A percentile compares a stretch with the other conserved stretches of the same genome.
Evolutionary conservation across 495 filamentous ascomycete species (phyloP).

Genomic region (Penicillium desertorum): DNA sequence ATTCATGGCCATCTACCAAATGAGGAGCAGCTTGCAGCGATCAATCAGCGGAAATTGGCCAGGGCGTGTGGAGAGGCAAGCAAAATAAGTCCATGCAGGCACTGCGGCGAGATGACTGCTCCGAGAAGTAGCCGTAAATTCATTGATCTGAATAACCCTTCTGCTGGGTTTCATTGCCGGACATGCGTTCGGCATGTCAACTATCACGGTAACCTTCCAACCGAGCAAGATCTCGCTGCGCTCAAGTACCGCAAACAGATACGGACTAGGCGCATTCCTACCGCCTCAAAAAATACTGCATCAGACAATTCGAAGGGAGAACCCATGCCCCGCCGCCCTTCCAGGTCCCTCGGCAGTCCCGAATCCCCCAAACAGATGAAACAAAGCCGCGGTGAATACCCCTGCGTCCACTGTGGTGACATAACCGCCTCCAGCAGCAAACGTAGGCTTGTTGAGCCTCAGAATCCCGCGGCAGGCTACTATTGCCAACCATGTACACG

Average conservation of each 20-base stretch:
- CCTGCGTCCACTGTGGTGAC: constrained; percentile 9
- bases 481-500: constrained; percentile 10
- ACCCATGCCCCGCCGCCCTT: too few relatives aligned
- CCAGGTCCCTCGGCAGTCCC: not conserved
- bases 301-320: not conserved
- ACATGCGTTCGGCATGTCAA: constrained; percentile 2
- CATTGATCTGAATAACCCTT: not conserved
- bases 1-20: constrained; percentile 4
- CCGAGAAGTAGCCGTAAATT: constrained; percentile 5
- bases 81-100: not conserved
- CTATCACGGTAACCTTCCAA: not conserved
- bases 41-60: not conserved
- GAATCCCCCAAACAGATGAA: not conserved
- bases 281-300: not conserved
- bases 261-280: not conserved
- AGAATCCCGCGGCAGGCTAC: constrained; percentile 7
- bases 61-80: not conserved
- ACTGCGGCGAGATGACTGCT: constrained; percentile 4
- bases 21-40: constrained; percentile 6
- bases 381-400: constrained; percentile 5
- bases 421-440: constrained; percentile 4
- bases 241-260: not conserved
- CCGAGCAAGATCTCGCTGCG: constrained; percentile 2
- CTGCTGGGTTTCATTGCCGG: constrained; percentile 9
- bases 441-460: not conserved